Percentiles rank a stretch among this genome's conserved stretches.
These are phyloP conservation scores for Ustilago trichophora DNA, from an alignment of 1,284 basidiomycete genomes.

Conservation along the genomic window DNA sequence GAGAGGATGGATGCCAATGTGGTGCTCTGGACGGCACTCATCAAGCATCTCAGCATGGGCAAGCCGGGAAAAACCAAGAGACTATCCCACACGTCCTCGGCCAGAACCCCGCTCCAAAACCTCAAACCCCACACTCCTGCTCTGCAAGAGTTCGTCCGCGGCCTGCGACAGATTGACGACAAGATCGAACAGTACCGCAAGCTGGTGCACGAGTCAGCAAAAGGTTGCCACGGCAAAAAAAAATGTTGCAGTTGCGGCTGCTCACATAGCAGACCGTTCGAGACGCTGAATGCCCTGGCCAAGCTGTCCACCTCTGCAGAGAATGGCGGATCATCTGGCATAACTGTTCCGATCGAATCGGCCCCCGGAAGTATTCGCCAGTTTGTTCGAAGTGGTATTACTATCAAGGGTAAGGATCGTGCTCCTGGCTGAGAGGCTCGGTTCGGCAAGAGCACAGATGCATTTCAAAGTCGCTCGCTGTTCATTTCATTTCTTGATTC, in stretches of 20 bases:
- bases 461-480: too few species aligned
- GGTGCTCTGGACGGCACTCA: conserved; percentile 3
- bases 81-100: background rate
- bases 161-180: conserved; percentile 4
- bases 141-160: background rate
- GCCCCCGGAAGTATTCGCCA: background rate
- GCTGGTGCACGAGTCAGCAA: conserved; percentile 3
- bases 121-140: background rate
- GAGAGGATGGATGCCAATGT: conserved; percentile 7
- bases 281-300: conserved; percentile 8
- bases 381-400: background rate
- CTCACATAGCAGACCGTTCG: conserved; percentile 1
- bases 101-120: background rate
- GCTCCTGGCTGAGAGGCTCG: conserved; percentile 9
- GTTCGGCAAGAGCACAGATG: too few species aligned
- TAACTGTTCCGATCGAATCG: too few species aligned
- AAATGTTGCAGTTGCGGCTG: background rate
- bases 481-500: too few species aligned
- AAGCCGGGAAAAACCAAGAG: background rate
- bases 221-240: background rate
- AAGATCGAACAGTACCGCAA: conserved; percentile 12
- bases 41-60: background rate
- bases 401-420: conserved; percentile 19
- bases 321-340: too few species aligned
- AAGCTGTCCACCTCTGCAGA: background rate